phyloP scores from a whole-genome alignment of 176 grass and related monocot species.

The Oryza rufipogon region DNA sequence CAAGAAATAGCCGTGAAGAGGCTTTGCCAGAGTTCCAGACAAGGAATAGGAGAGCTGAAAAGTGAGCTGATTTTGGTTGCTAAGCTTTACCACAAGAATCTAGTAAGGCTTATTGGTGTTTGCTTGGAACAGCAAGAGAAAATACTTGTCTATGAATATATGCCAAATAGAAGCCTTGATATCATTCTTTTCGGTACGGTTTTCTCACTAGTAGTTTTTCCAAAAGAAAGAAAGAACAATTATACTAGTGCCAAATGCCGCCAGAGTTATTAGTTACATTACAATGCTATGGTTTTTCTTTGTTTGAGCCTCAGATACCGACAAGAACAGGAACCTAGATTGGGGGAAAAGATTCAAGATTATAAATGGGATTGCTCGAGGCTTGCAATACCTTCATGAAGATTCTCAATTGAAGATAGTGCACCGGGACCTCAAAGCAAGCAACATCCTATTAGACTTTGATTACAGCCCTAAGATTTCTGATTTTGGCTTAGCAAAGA shows the following conservation, averaged over 20 bases:
- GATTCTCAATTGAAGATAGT: constrained; percentile 67
- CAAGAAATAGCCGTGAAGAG: constrained; percentile 49
- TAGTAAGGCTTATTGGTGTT: constrained; percentile 50
- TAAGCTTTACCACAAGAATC: constrained; percentile 51
- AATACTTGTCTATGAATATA: constrained; percentile 52
- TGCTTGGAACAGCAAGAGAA: constrained; percentile 46
- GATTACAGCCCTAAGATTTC: constrained; percentile 68
- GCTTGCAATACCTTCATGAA: constrained; percentile 72
- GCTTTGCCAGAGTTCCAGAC: constrained; percentile 16
- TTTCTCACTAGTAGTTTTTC: background rate
- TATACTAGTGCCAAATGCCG: background rate
- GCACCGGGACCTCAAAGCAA: constrained; percentile 52
- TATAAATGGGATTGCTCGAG: constrained; percentile 60
- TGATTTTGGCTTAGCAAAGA: constrained; percentile 64
- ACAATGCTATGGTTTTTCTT: background rate
- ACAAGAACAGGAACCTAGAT: constrained; percentile 17
- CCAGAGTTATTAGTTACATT: background rate
- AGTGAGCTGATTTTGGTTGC: constrained; percentile 45
- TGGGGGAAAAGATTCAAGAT: constrained; percentile 54
- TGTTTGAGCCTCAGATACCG: constrained; percentile 28
- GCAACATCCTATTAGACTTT: constrained; percentile 28
- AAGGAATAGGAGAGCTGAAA: constrained; percentile 48
- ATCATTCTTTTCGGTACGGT: constrained; percentile 46
- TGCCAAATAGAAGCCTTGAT: constrained; percentile 57
- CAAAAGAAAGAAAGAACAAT: background rate